Conservation (phyloP, 495 filamentous ascomycete species). For the Trichocladium antarcticum region DNA sequence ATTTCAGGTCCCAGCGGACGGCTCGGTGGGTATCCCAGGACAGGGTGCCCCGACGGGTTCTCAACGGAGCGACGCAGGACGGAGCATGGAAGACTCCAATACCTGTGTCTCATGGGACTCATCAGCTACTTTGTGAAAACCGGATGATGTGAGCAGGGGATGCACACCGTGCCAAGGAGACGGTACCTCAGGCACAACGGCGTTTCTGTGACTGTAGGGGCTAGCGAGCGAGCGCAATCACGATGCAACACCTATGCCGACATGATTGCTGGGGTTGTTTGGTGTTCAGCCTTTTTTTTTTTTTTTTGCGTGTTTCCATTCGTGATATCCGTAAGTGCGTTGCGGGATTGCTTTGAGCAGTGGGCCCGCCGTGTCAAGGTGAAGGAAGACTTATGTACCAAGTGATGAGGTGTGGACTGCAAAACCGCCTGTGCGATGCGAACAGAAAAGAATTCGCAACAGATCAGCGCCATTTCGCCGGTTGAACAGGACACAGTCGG, state of each 20-base stretch:
- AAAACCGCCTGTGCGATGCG: neutral
- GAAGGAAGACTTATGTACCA: neutral
- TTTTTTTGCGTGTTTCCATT: neutral
- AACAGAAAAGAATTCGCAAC: constrained; percentile 2
- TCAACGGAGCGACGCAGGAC: constrained; percentile 1
- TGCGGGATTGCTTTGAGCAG: neutral
- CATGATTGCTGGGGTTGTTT: no score
- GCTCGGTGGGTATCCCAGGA: constrained; percentile 19
- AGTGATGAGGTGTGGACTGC: neutral
- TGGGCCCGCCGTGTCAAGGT: neutral
- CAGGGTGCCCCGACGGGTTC: constrained; percentile 12
- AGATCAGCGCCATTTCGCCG: neutral
- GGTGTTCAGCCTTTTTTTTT: neutral
- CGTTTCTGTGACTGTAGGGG: neutral
- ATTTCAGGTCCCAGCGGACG: constrained; percentile 18
- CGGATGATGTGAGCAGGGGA: constrained; percentile 12
- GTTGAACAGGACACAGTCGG: neutral
- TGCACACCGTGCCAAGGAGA: constrained; percentile 1
- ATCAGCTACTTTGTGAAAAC: constrained; percentile 7
- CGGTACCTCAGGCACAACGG: constrained; percentile 1
- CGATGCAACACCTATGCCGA: no score
- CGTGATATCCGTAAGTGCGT: neutral
- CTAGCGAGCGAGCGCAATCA: neutral
- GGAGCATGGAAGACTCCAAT: no score
- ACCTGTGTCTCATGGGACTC: neutral